These are phyloP conservation scores for Myxozyma kluyveri DNA, from an alignment of 805 yeast genomes.

Conservation along the genomic window DNA sequence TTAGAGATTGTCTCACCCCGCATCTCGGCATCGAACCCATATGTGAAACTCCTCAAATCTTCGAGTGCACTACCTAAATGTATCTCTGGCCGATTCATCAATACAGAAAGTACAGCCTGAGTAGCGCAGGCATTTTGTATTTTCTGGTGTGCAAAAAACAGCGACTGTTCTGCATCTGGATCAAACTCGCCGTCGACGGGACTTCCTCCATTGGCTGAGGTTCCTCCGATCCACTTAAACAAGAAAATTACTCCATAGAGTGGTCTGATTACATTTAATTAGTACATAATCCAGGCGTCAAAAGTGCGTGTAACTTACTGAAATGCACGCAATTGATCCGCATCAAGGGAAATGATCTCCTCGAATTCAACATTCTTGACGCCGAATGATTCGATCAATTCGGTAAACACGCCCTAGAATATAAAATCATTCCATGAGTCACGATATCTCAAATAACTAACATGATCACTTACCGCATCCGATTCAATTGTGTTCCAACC, in stretches of 20 bases:
- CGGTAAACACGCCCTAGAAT: constrained; percentile 57
- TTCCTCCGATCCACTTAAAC: constrained; percentile 49
- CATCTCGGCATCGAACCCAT: constrained; percentile 49
- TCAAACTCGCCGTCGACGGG: constrained; percentile 51
- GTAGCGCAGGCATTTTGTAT: constrained; percentile 74
- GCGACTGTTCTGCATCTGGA: constrained; percentile 34
- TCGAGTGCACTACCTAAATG: constrained; percentile 50
- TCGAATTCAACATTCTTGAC: constrained; percentile 55
- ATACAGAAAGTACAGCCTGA: constrained; percentile 60
- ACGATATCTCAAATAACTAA: background rate
- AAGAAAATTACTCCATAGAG: constrained; percentile 61
- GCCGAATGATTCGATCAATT: constrained; percentile 55
- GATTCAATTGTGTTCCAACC: constrained; percentile 65
- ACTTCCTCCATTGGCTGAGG: constrained; percentile 17
- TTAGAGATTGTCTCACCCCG: constrained; percentile 62
- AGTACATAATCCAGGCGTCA: background rate
- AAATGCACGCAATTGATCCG: constrained; percentile 40
- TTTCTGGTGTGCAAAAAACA: constrained; percentile 63
- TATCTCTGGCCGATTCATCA: constrained; percentile 47
- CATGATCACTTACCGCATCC: constrained; percentile 47
- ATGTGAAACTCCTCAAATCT: constrained; percentile 50
- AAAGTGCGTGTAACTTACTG: constrained; percentile 17
- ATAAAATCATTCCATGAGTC: background rate
- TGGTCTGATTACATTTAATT: constrained; percentile 35
- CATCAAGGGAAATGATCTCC: constrained; percentile 55